A percentile compares a stretch with the other conserved stretches of the same genome.
Evolutionary conservation across 805 yeast species (phyloP).

Genomic region (Hanseniaspora taiwanica): DNA sequence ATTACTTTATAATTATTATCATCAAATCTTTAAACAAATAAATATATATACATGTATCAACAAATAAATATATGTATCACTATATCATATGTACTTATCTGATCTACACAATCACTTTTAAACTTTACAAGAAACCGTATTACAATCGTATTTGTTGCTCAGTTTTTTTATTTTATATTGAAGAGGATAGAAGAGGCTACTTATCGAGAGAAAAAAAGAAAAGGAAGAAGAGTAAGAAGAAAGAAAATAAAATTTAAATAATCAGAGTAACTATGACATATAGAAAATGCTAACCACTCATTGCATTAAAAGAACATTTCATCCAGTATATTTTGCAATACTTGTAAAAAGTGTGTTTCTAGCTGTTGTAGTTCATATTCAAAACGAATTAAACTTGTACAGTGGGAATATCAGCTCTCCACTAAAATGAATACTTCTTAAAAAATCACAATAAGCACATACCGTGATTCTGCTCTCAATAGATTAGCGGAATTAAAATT

Average conservation of each 20-base stretch:
- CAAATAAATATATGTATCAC: no score
- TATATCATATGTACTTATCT: no score
- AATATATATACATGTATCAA: no score
- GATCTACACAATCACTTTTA: no score
- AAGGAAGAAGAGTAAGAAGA: neutral
- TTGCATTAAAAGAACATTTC: conserved; percentile 38
- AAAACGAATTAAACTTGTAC: neutral
- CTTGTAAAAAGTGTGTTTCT: neutral
- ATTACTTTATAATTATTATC: no score
- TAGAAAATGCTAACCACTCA: conserved; percentile 37
- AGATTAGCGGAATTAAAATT: conserved; percentile 6
- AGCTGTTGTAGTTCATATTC: neutral
- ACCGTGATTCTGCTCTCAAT: conserved; percentile 6
- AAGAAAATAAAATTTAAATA: conserved; percentile 2
- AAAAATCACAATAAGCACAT: conserved; percentile 1
- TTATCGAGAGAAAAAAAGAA: neutral
- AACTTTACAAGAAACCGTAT: no score
- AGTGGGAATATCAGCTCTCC: neutral
- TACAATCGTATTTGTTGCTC: no score
- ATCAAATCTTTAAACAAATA: no score
- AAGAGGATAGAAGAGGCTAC: no score
- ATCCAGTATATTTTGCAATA: neutral
- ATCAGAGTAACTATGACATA: conserved; percentile 84
- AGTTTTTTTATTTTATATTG: no score
- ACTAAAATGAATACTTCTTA: conserved; percentile 1